These are phyloP conservation scores for Trebouxiophyceae sp. DNA, from an alignment of 163 green algal genomes.

Conservation along the genomic window DNA sequence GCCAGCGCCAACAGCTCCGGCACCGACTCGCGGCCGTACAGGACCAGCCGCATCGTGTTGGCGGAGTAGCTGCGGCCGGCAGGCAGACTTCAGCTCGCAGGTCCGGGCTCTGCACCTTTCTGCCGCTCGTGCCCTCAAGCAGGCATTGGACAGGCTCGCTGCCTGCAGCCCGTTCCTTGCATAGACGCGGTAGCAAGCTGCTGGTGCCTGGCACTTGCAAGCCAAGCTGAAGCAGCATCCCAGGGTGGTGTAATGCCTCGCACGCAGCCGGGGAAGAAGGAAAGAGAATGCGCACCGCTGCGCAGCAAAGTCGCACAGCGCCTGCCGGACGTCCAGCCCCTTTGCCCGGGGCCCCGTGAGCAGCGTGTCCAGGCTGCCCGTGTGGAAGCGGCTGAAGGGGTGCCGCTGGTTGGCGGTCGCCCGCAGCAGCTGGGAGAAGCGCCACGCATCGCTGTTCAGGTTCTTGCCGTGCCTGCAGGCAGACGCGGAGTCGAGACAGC, in stretches of 20 bases:
- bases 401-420: slow-evolving; percentile 47
- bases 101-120: no score
- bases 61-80: slow-evolving; percentile 69
- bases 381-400: slow-evolving; percentile 64
- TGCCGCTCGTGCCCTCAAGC: no score
- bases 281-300: neutral
- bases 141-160: no score
- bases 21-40: slow-evolving; percentile 59
- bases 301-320: slow-evolving; percentile 42
- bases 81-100: no score
- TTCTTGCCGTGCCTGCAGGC: slow-evolving; percentile 59
- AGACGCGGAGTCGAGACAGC: no score
- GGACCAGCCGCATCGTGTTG: slow-evolving; percentile 67
- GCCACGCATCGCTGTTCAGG: slow-evolving; percentile 50
- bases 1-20: slow-evolving; percentile 67
- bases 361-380: slow-evolving; percentile 74
- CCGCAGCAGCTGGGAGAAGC: slow-evolving; percentile 53
- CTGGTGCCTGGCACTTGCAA: no score
- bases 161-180: no score
- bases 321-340: slow-evolving; percentile 18
- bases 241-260: no score
- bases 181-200: no score
- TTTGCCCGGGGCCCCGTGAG: slow-evolving; percentile 33
- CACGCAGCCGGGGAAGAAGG: no score
- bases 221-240: no score